Conservation (phyloP, 495 filamentous ascomycete genomes). For the Neurospora hispaniola region DNA sequence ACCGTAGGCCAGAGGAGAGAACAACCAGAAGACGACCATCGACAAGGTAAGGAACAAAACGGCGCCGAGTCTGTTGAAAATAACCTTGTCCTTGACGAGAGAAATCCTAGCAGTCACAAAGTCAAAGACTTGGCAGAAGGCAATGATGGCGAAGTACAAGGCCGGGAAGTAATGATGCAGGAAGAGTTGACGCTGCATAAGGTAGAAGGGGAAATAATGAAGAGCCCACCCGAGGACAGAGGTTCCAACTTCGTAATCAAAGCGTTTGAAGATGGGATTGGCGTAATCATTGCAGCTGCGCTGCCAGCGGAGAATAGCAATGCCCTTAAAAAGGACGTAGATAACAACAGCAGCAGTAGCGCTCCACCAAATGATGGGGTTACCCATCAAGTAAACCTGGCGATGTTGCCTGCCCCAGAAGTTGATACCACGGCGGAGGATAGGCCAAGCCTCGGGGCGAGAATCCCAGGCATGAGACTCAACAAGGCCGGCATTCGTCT, state of each 20-base stretch:
- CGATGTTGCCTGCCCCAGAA: slow-evolving; percentile 95
- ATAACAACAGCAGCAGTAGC: slow-evolving; percentile 70
- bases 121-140: slow-evolving; percentile 80
- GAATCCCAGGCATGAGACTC: slow-evolving; percentile 98
- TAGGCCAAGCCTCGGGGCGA: slow-evolving; percentile 85
- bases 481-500: slow-evolving; percentile 88
- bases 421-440: slow-evolving; percentile 91
- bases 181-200: slow-evolving; percentile 93
- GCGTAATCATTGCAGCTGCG: slow-evolving; percentile 80
- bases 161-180: slow-evolving; percentile 87
- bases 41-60: slow-evolving; percentile 60
- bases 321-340: slow-evolving; percentile 74
- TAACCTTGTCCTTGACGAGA: slow-evolving; percentile 53
- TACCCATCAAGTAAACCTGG: slow-evolving; percentile 93
- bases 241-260: slow-evolving; percentile 92
- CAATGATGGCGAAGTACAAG: slow-evolving; percentile 86
- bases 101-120: slow-evolving; percentile 62
- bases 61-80: slow-evolving; percentile 60
- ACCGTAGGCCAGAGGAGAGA: slow-evolving; percentile 83
- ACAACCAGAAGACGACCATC: slow-evolving; percentile 69
- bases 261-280: slow-evolving; percentile 74
- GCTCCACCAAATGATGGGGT: slow-evolving; percentile 91
- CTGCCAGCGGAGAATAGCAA: slow-evolving; percentile 89
- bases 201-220: slow-evolving; percentile 94
- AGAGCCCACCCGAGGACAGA: slow-evolving; percentile 86